Base-by-base conservation (phyloP, 2,329 filamentous ascomycete species). In the Rhinocladiella mackenziei region DNA sequence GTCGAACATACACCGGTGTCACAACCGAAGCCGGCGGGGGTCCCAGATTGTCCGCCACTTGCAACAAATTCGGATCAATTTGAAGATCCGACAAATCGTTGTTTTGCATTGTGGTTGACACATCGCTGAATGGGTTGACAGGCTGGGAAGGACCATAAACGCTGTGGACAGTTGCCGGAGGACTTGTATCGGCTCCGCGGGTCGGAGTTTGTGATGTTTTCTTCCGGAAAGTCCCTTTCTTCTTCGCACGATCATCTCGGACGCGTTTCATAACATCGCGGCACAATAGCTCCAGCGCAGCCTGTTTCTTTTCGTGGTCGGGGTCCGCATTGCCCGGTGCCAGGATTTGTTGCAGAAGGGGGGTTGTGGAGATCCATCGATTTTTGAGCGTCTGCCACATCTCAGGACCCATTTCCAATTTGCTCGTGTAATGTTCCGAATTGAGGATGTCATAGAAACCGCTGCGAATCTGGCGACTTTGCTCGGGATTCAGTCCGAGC, bases 211-310 rank as follows among this genome's bases (percentile, higher is more conserved):
- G 48, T 10, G 39, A 44, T 4, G 62, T 57, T 60, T 59, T 61
- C 64, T 61, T 67, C 9, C 50, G 34, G n/a, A 53, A 53, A 14
- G 43, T 50, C 6, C 50, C 50, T 50, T 68, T 68, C 10, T 68
- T 68, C 53, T 77, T 78, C 1, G 70, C 71, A 47, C 78, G 76
- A 52, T 86, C 81, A 56, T 87, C 83, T 25, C 83, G 77, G 40
- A 84, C 72, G 35, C 86, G 75, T 65, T 89, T 89, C 75, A 86
- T 82, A 13, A 87, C 83, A 63, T 91, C 86, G 39, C 81, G 75
- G 39, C 83, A 84, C 3, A 92, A 66, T 0, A 84, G 72, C 50
- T 89, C 83, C 34, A 89, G 63, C 1, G 83, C 83, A 53, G 77
- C 81, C 23, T 78, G 60, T 60, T 81, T 85, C 33, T 70, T 64